Conservation (phyloP, 352 stramenopile genomes). For the Phytophthora quininea region DNA sequence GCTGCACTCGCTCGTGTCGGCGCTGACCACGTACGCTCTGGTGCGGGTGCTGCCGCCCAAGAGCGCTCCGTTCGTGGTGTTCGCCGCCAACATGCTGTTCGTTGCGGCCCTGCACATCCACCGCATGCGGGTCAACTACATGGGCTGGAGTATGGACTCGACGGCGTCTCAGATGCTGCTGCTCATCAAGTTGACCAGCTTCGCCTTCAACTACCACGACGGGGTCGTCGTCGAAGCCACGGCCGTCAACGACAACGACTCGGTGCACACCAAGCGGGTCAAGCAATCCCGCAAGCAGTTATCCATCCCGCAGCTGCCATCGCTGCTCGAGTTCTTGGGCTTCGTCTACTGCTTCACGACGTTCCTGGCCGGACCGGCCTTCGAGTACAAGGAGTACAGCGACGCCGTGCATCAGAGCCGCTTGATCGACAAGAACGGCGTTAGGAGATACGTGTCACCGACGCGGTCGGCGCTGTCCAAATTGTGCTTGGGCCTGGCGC, state of each 20-base stretch:
- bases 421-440: constrained; percentile 48
- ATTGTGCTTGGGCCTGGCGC: constrained; percentile 49
- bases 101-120: constrained; percentile 94
- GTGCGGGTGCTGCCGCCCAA: constrained; percentile 54
- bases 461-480: constrained; percentile 51
- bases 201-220: constrained; percentile 97
- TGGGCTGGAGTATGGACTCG: constrained; percentile 89
- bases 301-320: constrained; percentile 83
- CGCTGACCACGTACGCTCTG: constrained; percentile 89
- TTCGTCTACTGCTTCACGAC: constrained; percentile 98
- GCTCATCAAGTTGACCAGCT: constrained; percentile 97
- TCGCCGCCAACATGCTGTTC: constrained; percentile 93
- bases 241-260: constrained; percentile 22
- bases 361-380: constrained; percentile 94
- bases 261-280: constrained; percentile 32
- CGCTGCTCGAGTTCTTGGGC: constrained; percentile 94
- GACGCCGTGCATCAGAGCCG: constrained; percentile 62
- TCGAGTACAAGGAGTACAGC: constrained; percentile 95
- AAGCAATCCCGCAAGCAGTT: constrained; percentile 43
- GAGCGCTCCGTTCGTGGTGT: constrained; percentile 84
- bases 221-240: constrained; percentile 55
- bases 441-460: constrained; percentile 41
- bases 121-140: constrained; percentile 96
- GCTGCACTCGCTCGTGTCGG: constrained; percentile 95
- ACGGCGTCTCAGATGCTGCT: constrained; percentile 93